Conservation (phyloP, 345 rosid species). For the Gossypium stocksii region DNA sequence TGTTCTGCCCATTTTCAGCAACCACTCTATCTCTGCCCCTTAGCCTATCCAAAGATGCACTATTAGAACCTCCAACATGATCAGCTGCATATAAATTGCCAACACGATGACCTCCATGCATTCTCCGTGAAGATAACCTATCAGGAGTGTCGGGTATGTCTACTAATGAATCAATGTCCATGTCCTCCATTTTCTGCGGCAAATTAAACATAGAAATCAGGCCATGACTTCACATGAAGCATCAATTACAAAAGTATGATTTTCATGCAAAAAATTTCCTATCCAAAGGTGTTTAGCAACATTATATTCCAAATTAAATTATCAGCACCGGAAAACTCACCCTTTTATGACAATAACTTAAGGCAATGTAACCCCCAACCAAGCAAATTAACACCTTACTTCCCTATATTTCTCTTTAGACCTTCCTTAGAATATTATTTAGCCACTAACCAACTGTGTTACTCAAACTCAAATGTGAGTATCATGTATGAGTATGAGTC, state of each 20-base stretch:
- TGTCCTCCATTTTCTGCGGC: constrained; percentile 58
- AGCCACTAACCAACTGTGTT: not conserved
- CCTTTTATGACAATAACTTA: not conserved
- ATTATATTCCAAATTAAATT: not conserved
- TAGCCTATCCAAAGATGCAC: constrained; percentile 22
- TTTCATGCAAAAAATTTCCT: not conserved
- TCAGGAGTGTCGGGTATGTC: constrained; percentile 84
- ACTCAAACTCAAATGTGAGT: not conserved
- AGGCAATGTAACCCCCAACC: not conserved
- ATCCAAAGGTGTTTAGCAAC: not conserved
- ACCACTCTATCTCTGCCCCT: constrained; percentile 27
- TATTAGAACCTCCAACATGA: constrained; percentile 26
- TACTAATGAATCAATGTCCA: constrained; percentile 53
- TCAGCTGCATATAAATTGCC: constrained; percentile 31
- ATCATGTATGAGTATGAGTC: not conserved
- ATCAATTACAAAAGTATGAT: not conserved
- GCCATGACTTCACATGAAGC: not conserved
- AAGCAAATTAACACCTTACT: not conserved
- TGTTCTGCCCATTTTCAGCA: constrained; percentile 29
- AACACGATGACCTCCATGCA: constrained; percentile 20
- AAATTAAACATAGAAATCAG: not conserved
- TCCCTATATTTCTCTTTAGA: not conserved
- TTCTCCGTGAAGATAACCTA: constrained; percentile 30
- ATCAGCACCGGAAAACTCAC: not conserved
- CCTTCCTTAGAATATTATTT: not conserved